Conservation (phyloP, 2,329 filamentous ascomycete genomes). For the Penicillium oxalicum region DNA sequence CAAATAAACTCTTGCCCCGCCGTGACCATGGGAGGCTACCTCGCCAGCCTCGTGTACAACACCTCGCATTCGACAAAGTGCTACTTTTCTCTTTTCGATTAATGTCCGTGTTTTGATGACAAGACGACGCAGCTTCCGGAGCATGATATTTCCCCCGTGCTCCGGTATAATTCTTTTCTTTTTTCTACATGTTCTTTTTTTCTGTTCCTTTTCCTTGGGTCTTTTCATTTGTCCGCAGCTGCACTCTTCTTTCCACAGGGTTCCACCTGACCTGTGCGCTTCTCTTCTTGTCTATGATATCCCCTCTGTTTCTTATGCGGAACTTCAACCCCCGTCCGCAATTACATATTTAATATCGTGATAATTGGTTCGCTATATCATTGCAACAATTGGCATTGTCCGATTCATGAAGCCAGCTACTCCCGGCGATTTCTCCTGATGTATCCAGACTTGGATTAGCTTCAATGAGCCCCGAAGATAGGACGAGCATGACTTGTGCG, state of each 20-base stretch:
- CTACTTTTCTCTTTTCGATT: constrained; percentile 24
- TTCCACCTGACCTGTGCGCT: constrained; percentile 14
- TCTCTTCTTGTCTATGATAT: constrained; percentile 38
- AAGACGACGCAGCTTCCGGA: constrained; percentile 38
- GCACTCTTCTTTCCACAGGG: not conserved
- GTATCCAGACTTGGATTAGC: constrained; percentile 13
- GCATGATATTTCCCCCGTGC: constrained; percentile 22
- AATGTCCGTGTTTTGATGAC: constrained; percentile 38
- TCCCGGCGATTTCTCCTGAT: constrained; percentile 6
- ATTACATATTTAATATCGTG: constrained; percentile 28
- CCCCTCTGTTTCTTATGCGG: constrained; percentile 36
- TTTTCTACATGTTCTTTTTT: constrained; percentile 14
- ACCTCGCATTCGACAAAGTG: constrained; percentile 22
- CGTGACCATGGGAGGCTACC: constrained; percentile 17
- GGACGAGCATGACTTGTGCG: not conserved
- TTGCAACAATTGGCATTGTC: constrained; percentile 15
- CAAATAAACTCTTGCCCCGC: constrained; percentile 28
- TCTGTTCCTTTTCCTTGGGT: constrained; percentile 6
- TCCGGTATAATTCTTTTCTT: constrained; percentile 16
- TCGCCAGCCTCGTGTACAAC: constrained; percentile 31
- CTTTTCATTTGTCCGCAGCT: not conserved
- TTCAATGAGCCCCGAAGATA: constrained; percentile 7
- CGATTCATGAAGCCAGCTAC: constrained; percentile 11
- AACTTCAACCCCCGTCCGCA: constrained; percentile 24
- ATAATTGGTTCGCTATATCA: constrained; percentile 14